Conservation (phyloP, 805 yeast species). For the Zygoascus flipseniorum region DNA sequence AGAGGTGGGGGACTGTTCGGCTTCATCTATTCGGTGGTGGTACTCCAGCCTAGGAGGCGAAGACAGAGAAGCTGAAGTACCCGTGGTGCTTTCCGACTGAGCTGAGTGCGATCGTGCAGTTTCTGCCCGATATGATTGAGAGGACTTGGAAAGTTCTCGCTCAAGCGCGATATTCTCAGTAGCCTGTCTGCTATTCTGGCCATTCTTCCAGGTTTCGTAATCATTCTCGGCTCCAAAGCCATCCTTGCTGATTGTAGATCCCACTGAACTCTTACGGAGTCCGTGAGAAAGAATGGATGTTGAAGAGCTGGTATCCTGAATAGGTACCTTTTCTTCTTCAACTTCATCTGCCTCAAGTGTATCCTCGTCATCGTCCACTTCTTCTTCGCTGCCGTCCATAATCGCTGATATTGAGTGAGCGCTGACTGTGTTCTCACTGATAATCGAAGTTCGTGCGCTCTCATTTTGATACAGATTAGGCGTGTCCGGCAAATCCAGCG, state of each 20-base stretch:
- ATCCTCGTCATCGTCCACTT: neutral
- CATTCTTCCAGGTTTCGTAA: neutral
- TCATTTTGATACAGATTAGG: neutral
- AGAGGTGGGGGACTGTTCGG: slow-evolving; percentile 8
- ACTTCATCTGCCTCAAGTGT: neutral
- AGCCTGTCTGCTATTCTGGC: neutral
- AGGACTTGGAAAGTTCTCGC: neutral
- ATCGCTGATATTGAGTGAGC: neutral
- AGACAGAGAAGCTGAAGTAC: neutral
- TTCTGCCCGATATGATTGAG: neutral
- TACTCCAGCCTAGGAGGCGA: slow-evolving; percentile 11
- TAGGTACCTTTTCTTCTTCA: neutral
- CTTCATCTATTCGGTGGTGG: slow-evolving; percentile 6
- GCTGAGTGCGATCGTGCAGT: neutral
- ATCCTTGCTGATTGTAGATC: neutral
- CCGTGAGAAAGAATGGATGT: neutral
- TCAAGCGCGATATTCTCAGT: neutral
- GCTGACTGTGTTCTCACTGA: neutral
- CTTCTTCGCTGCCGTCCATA: neutral
- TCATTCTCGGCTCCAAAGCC: neutral
- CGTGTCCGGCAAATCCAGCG: neutral
- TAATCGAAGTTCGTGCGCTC: slow-evolving; percentile 1
- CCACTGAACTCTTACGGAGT: neutral
- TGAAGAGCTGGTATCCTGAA: neutral
- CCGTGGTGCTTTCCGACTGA: neutral